Evolutionary conservation across 1,284 basidiomycete species (phyloP), one percentile per base, ranked within the genome.

Genomic region (Polyporus tsugae): DNA sequence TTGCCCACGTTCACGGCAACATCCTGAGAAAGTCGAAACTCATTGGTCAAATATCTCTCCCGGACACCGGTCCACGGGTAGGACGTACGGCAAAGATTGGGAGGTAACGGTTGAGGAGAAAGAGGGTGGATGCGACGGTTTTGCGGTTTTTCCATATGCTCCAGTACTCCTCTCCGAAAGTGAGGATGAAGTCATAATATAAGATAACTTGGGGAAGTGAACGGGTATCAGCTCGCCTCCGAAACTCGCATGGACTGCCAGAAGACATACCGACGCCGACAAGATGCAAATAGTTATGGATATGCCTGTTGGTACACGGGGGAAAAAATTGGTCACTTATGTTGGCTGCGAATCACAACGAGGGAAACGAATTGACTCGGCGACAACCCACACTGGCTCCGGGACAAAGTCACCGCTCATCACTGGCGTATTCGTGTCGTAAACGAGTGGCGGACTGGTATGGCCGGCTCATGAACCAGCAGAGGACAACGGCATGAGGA

Each of bases 81-180:
- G 13, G n/a, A 69, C 75, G 63, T 67, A 79, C 78, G 17, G 70
- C 74, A 38, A 78, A 71, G n/a, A 78, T 62, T 2, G 77, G 74
- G 57, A 78, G 72, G 58, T 79, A 79, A 6, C 78, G 75, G 64
- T 78, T 79, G 35, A 78, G 25, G 29, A 74, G 69, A 68, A 78
- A 79, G 7, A 75, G 44, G 13, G 61, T 49, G 1, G 75, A 74
- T 6, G 70, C 65, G 22, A 64, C 46, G 11, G 69, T 59, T n/a
- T 67, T 68, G 19, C 72, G 75, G 55, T 65, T 68, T 58, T 68
- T 71, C 78, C 78, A 79, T 35, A 78, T 72, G 41, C 74, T 69
- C 59, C 29, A 36, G 46, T 74, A 74, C 55, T 79, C 78, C 36
- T 73, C 69, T 33, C 71, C 67, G 57, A 78, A 75, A 6, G 78